Evolutionary conservation across 768 basidiomycete species (phyloP), one percentile per base, ranked within the genome.

Genomic region (Leccinum subgranulosum): DNA sequence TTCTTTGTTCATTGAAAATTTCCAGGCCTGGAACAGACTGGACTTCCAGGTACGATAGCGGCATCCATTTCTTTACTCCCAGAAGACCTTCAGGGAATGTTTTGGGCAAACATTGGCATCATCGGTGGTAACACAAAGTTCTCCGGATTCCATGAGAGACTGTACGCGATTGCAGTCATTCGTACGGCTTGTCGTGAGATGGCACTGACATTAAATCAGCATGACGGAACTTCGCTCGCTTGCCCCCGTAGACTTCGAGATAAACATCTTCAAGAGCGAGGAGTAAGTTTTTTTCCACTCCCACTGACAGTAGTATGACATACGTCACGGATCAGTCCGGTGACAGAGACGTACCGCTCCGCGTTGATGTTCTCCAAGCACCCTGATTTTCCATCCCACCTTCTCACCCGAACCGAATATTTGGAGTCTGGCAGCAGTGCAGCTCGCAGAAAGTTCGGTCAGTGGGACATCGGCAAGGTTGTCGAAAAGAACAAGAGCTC

Each of bases 91-190:
- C 91, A 87, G 63, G 94, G 92, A 33, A 85, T 98, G 88, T 97
- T 94, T 73, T 98, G 94, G 94, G 85, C 85, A 33, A 92, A 98
- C 71, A 94, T 98, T 59, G 90, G 90, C 12, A 74, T 96, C 61
- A 84, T 94, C 66, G 95, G 95, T 50, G 95, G 95, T 14, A 88
- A 83, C 71, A 84, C 84, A 15, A 83, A 82, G 64, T 84, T 94
- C 62, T 78, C 84, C 45, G 90, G 88, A 6, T 88, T 98, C 64
- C 79, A 81, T 21, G 73, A 79, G 52, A 76, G 95, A 75, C 73
- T 98, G 94, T 96, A 72, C 71, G 90, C 72, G 36, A 49, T 63
- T 48, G 19, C 34, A 36, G 56, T 60, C 55, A 51, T 43, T 53
- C 54, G 51, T 61, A 51, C 23, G 59, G 54, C 58, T 62, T 46